Conservation (phyloP, 192 early-diverging fungal species). For the Entomortierella beljakovae region DNA sequence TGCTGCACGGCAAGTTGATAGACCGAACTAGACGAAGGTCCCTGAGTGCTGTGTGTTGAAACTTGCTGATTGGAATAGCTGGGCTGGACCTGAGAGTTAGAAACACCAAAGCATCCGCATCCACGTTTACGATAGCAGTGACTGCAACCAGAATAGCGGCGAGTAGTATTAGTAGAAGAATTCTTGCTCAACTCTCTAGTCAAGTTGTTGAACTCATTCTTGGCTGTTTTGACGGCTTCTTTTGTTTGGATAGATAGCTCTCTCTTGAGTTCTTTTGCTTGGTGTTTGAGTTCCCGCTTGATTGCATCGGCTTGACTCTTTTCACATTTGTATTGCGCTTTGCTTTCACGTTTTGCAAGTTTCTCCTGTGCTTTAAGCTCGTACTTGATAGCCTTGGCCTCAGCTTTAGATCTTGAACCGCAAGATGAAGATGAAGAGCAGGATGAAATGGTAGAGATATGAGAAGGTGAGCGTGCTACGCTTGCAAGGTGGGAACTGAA, state of each 20-base stretch:
- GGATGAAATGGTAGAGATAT: not conserved
- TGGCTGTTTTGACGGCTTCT: not conserved
- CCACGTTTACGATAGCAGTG: too few relatives aligned
- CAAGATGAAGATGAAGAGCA: not conserved
- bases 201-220: not conserved
- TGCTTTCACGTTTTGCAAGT: not conserved
- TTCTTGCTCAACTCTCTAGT: not conserved
- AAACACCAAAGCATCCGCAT: not conserved
- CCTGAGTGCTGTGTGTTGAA: too few relatives aligned
- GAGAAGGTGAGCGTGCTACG: not conserved
- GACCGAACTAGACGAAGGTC: not conserved
- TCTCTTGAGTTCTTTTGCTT: conserved; percentile 10
- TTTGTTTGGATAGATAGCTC: conserved; percentile 15
- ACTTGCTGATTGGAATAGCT: too few relatives aligned
- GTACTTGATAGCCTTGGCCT: not conserved
- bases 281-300: conserved; percentile 8
- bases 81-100: too few relatives aligned
- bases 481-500: not conserved
- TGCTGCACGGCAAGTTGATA: conserved; percentile 1
- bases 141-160: too few relatives aligned
- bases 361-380: not conserved
- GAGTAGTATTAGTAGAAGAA: too few relatives aligned
- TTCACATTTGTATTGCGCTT: not conserved
- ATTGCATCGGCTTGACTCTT: not conserved
- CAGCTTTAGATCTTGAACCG: not conserved